Evolutionary conservation across 2,329 filamentous ascomycete species (phyloP), one percentile per base, ranked within the genome.

Genomic region (Aspergillus sp.): DNA sequence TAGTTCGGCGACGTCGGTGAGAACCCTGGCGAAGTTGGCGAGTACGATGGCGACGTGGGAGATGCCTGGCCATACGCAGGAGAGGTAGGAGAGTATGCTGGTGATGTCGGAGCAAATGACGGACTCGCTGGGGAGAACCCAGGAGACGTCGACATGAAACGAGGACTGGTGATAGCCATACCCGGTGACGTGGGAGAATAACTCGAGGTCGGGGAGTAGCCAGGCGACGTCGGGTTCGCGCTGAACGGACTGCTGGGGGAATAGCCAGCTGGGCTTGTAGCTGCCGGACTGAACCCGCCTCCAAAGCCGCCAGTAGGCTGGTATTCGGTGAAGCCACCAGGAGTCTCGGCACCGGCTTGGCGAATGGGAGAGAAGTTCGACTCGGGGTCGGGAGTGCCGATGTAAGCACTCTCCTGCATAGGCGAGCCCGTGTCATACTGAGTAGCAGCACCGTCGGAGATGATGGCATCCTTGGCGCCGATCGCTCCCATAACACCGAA

Each of bases 401-500:
- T 80, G 69, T 83, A 85, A 30, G 81, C 81, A 55, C 79, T 84
- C 67, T 88, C 86, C 64, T 85, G 82, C 71, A 86, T 83, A 8
- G 87, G 87, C 13, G 86, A 88, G 38, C 83, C 85, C 64, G 83
- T 81, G 73, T 98, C 95, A 77, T 99, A 99, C 1, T 96, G 96
- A 8, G 95, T 99, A 44, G 92, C 91, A 57, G 92, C 91, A 67
- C 95, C 95, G 62, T 90, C 90, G 50, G 83, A 81, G 49, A 89
- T 83, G 62, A 89, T 87, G 59, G 85, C 84, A 60, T 88, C 89
- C 80, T 92, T 93, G 67, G 88, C 84, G 13, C 89, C 88, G 77
- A 94, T 88, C 55, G 89, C 90, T 58, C 89, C 87, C 85, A 92
- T 91, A 51, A 93, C 85, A 70, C 89, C 90, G 81, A 89, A 91